Base-by-base conservation (phyloP, 768 basidiomycete genomes). In the Holtermanniella nyarrowii region DNA sequence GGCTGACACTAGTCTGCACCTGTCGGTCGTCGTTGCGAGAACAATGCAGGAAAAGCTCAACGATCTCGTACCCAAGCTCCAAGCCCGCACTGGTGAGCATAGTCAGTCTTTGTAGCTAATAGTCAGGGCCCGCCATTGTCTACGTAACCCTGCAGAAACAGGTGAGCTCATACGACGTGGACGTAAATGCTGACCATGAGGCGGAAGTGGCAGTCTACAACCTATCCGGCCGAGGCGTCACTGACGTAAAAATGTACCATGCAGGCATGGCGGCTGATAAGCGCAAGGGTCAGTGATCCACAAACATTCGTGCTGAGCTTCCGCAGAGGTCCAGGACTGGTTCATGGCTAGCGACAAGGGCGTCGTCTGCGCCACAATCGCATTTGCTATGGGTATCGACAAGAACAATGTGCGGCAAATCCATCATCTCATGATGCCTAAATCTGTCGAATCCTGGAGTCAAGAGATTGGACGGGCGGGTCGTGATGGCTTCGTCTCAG, bases 381-480 rank as follows among this genome's bases (percentile, higher is more conserved):
- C 70, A 26, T 69, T 70, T 45, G 89, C 88, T 3, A 69, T 91
- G 41, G 89, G 88, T 0, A 93, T 95, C 46, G 88, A 95, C 66
- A 93, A 93, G 42, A 63, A 61, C 5, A 60, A 68, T 56, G 66
- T 68, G 1, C 51, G 66, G 37, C 65, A 68, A 5, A 39, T 5
- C 26, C 43, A 21, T 5, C 26, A 25, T 26, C 50, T 48, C 23
- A 52, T 23, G 62, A 60, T 71, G 53, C 61, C 66, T 20, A 74
- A 91, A 81, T 86, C 85, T 1, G 68, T 93, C 26, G 90, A 93
- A 58, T 85, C 86, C 0, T 90, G 82, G 68, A 93, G 93, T 68
- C 91, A 96, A 73, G 91, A 97, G 66, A 85, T 86, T 3, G 93
- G 93, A 2, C 82, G 93, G 48, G 93, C 91, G 2, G 93, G 93